phyloP scores from a whole-genome alignment of 768 basidiomycete genomes.

The Lentinula aciculospora region DNA sequence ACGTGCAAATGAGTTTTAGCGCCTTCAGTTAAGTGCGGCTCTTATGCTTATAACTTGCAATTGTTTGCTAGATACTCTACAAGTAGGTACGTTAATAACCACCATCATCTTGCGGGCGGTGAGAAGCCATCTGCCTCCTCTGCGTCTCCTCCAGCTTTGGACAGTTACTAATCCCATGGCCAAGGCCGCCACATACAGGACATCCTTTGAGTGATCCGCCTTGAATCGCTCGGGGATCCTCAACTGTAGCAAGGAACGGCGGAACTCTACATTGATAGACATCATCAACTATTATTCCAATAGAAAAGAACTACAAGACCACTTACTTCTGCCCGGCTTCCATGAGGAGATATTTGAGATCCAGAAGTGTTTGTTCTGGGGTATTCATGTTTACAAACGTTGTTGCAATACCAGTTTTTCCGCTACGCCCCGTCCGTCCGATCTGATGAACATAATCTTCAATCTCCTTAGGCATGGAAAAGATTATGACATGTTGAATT shows the following conservation, averaged over 20 bases:
- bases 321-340: slow-evolving; percentile 96
- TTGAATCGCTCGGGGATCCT: slow-evolving; percentile 82
- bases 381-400: slow-evolving; percentile 99
- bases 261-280: slow-evolving; percentile 63
- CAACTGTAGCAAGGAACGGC: slow-evolving; percentile 83
- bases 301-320: background rate
- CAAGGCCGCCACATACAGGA: slow-evolving; percentile 96
- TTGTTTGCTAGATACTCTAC: too few relatives aligned
- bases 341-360: slow-evolving; percentile 94
- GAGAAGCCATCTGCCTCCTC: slow-evolving; percentile 84
- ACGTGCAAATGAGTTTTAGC: background rate
- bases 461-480: slow-evolving; percentile 99
- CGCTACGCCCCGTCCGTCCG: slow-evolving; percentile 94
- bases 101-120: slow-evolving; percentile 62
- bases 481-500: slow-evolving; percentile 98
- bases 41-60: too few relatives aligned
- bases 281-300: background rate
- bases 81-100: slow-evolving; percentile 29
- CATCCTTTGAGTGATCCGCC: slow-evolving; percentile 82
- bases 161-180: slow-evolving; percentile 91
- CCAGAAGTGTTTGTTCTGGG: slow-evolving; percentile 90
- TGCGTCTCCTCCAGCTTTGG: slow-evolving; percentile 95
- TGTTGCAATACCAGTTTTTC: slow-evolving; percentile 98
- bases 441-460: slow-evolving; percentile 99
- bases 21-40: too few relatives aligned